Base-by-base conservation (phyloP, 495 filamentous ascomycete genomes). In the Tuber melanosporum region DNA sequence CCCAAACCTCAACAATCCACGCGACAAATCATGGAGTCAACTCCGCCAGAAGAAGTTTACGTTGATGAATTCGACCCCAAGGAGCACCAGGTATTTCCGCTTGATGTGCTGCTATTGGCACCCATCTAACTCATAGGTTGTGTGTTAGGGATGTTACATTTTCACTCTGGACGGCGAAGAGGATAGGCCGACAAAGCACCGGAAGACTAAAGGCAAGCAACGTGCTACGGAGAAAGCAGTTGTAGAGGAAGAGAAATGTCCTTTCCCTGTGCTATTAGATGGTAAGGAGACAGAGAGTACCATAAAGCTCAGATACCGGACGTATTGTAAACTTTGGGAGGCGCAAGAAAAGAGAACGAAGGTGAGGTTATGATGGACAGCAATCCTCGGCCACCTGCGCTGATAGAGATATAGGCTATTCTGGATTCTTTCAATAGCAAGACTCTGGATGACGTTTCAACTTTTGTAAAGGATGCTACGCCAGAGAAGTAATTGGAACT, bases 251-350 rank as follows among this genome's bases (percentile, higher is more conserved):
- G 70, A 75, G 32, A 39, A 71, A 6, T 82, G 85, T 26, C 80
- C 80, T 10, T 93, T 94, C 77, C 86, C 88, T n/a, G 84, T 87
- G 0, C 87, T 94, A 71, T 84, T 95, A 32, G 86, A 87, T 73
- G 92, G 91, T 1, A 83, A 86, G 2, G 93, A 95, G 83, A 86
- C 80, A 62, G 75, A 84, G 43, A 85, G 88, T 22, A 87, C 85
- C 47, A 86, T 88, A 43, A 80, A 85, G 70, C 83, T 88, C 75
- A 87, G 95, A 72, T 87, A 89, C 80, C 82, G 89, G 73, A 86
- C 88, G 22, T 97, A 91, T 80, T 85, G 91, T 80, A 83, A 86
- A 72, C 84, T 89, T 57, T 97, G 95, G 94, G 85, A 87, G 10
- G 83, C 86, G 10, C 90, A 93, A 80, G 89, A 94, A 79, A 75